Evolutionary conservation across 257 asterid species (phyloP).

Genomic region (Solanum pimpinellifolium): DNA sequence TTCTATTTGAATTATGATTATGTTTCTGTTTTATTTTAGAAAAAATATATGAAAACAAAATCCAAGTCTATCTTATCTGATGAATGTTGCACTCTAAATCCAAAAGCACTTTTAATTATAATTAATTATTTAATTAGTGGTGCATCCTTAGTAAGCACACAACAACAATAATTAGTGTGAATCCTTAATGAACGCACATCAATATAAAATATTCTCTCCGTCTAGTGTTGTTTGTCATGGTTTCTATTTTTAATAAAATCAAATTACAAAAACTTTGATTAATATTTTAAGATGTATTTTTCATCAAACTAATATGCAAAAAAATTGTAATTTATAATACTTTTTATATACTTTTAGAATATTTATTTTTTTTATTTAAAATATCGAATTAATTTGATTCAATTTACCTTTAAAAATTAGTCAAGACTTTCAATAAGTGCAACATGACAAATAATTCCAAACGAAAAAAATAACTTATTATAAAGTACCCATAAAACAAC

Average conservation of each 20-base stretch:
- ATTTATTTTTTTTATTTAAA: too few relatives aligned
- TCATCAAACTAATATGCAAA: too few relatives aligned
- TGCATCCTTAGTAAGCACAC: neutral
- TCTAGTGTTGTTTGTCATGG: fast-evolving
- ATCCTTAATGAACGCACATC: neutral
- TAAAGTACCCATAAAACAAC: neutral
- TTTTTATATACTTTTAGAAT: too few relatives aligned
- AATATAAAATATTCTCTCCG: neutral
- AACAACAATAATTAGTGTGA: neutral
- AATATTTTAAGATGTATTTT: too few relatives aligned
- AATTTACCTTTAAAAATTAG: too few relatives aligned
- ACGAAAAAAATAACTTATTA: neutral
- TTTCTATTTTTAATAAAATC: too few relatives aligned
- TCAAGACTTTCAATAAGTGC: too few relatives aligned
- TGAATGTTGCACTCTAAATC: neutral
- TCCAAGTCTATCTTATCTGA: neutral
- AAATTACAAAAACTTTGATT: too few relatives aligned
- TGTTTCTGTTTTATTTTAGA: neutral
- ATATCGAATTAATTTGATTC: too few relatives aligned
- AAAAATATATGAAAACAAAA: neutral
- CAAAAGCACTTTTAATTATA: neutral
- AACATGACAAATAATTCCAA: too few relatives aligned
- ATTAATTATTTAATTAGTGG: neutral
- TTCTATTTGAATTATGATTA: neutral
- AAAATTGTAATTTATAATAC: too few relatives aligned